Base-by-base conservation (phyloP, 75 land plant species). In the Selaginella tamariscina region DNA sequence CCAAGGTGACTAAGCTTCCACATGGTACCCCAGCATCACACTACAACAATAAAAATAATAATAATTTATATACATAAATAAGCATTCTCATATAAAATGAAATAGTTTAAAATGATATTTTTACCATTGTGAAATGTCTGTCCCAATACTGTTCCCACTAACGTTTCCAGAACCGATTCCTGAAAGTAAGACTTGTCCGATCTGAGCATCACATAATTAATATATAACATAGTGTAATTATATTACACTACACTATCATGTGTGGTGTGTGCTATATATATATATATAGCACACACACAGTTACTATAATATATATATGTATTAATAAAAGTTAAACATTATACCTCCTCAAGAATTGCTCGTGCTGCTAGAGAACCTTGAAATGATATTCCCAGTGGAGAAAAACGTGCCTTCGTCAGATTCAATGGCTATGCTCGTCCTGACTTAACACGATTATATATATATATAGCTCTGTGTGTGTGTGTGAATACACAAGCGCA, bases 111-210 rank as follows among this genome's bases (percentile, higher is more conserved):
- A 65, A 2, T 27, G 31, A 27, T 8, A 49, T 32, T 15, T 1
- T 31, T 56, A 70, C 68, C 78, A 77, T 57, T 55, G 70, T 24
- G 70, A 67, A 26, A 70, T 72, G 33, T 77, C 78, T 28, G 65
- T 67, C 28, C 78, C 78, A 2, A 65, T 39, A 24, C 39, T 68
- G 1, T 28, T 56, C 8, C 78, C 78, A 31, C 69, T 24, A 22
- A 77, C 75, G 68, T 77, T 77, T 28, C 78, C 78, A 31, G 78
- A 66, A 39, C 78, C 78, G 44, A 77, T 66, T 13, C 70, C 65
- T 13, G 65, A 24, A 32, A 77, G 71, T 28, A 77, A 59, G 24
- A 32, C 60, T 56, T 72, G 26, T 11, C 78, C 78, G 39, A 77
- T 72, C 54, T 33, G 13, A 39, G n/a, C n/a, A n/a, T n/a, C n/a